Conservation (phyloP, 306 rosid genomes). For the Cyamopsis tetragonoloba region DNA sequence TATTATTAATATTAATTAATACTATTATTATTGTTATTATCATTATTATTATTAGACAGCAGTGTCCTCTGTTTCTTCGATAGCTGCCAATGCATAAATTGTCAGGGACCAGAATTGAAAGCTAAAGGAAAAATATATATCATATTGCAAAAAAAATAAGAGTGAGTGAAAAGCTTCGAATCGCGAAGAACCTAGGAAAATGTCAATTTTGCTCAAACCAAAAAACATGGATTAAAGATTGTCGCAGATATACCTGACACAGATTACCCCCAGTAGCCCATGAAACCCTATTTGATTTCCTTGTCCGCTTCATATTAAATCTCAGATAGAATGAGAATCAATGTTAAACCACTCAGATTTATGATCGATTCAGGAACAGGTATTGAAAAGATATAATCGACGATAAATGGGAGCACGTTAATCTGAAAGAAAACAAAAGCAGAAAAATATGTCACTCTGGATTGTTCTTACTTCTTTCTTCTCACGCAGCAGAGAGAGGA, state of each 20-base stretch:
- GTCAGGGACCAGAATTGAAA: background rate
- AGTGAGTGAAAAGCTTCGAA: background rate
- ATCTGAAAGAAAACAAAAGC: background rate
- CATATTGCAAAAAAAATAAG: background rate
- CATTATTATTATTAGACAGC: background rate
- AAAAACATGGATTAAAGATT: constrained; percentile 23
- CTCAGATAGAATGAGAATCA: constrained; percentile 21
- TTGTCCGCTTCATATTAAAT: constrained; percentile 66
- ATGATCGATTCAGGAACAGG: background rate
- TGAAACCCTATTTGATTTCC: constrained; percentile 61
- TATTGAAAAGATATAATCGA: background rate
- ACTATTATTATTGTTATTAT: background rate
- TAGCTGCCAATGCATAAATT: constrained; percentile 1
- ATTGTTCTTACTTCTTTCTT: too few species aligned
- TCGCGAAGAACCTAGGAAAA: background rate
- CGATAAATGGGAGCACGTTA: background rate
- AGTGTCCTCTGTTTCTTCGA: constrained; percentile 10
- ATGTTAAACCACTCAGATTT: constrained; percentile 6
- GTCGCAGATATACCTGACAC: constrained; percentile 67
- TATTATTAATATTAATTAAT: background rate
- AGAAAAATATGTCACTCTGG: too few species aligned
- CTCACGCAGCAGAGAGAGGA: background rate
- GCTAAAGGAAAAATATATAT: background rate
- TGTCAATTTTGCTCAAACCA: background rate
- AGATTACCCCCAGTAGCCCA: constrained; percentile 73